A percentile compares a stretch with the other conserved stretches of the same genome.
These are phyloP conservation scores for Drosera spatulata DNA, from an alignment of 179 eudicot species.

Conservation along the genomic window DNA sequence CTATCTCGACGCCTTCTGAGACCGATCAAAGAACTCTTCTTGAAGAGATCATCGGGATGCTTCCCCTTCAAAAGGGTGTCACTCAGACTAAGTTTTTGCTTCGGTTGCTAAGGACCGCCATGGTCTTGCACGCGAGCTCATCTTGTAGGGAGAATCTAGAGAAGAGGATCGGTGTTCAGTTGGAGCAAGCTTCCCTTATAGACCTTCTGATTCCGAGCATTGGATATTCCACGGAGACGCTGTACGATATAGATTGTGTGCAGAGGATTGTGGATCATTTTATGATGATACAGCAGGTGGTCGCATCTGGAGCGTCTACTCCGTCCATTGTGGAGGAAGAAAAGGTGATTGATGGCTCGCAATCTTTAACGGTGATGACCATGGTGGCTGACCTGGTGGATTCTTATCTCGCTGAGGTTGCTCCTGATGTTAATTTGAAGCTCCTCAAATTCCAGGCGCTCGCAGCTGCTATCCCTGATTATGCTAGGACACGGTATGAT, in stretches of 20 bases:
- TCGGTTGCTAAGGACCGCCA: slow-evolving; percentile 9
- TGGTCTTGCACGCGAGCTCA: slow-evolving; percentile 7
- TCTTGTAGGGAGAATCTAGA: slow-evolving; percentile 12
- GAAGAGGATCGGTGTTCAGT: slow-evolving; percentile 5
- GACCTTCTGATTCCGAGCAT: slow-evolving; percentile 13
- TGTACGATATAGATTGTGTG: slow-evolving; percentile 12
- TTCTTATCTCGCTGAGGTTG: neutral
- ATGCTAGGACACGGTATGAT: slow-evolving; percentile 11
- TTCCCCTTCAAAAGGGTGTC: slow-evolving; percentile 38
- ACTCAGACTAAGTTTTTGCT: slow-evolving; percentile 12
- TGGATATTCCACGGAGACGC: slow-evolving; percentile 14
- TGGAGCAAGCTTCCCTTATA: slow-evolving; percentile 11
- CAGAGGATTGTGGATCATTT: slow-evolving; percentile 14
- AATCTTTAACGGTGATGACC: slow-evolving; percentile 4
- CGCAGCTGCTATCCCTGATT: slow-evolving; percentile 10
- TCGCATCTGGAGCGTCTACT: slow-evolving; percentile 2
- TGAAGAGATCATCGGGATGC: slow-evolving; percentile 39
- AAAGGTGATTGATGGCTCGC: neutral
- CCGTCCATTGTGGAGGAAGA: slow-evolving; percentile 4
- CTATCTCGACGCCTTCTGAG: slow-evolving; percentile 6
- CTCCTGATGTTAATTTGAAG: slow-evolving; percentile 13
- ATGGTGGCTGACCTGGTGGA: slow-evolving; percentile 16
- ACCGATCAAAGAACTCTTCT: slow-evolving; percentile 39
- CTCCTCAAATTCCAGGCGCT: slow-evolving; percentile 11
- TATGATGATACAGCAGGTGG: slow-evolving; percentile 4